Evolutionary conservation across 192 early-diverging fungal genomes (phyloP), one percentile per base, ranked within the genome.

Genomic region (Podila epigama): DNA sequence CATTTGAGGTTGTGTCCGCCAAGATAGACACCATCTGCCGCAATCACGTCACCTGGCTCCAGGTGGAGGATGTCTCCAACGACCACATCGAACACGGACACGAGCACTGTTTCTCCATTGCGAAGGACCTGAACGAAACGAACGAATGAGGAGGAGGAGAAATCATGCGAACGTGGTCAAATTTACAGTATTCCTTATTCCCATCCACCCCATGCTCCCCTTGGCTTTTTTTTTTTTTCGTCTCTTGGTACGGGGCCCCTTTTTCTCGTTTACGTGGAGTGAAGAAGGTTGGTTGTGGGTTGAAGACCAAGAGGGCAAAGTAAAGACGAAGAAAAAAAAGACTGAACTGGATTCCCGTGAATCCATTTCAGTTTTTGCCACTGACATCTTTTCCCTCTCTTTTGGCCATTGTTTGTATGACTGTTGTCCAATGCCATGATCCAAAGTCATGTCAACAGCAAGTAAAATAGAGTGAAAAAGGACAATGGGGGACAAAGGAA

Each of bases 11-110:
- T 94, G 62, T 92, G 93, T 6, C 90, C 89, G 15, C 85, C 81
- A 29, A 99, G 60, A 25, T 96, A 89, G 29, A 98, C 81, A 29
- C 92, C 98, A 69, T 99, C 98, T 5, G 91, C 95, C 37, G 95
- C 88, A 48, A 97, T 83, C 28, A 99, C 91, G 75, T 98, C 98
- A 40, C 98, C 98, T 4, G 94, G 92, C 73, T 96, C 92, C 7
- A 99, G 69, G 41, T 89, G 78, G 60, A 93, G 73, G 40, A 99
- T 84, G 70, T 99, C 98, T 25, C 98, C 98, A 13, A 97, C 95
- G 40, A 95, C 80, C 1, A 99, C 79, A 64, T 93, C 90, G 67
- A 87, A 85, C 15, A 92, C 89, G 2, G 92, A 93, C 3, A 99
- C 77, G 27, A 93, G 66, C 22, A 80, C 64, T 58, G 83, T 89